Evolutionary conservation across 345 rosid species (phyloP).

Genomic region (Boechera retrofracta): DNA sequence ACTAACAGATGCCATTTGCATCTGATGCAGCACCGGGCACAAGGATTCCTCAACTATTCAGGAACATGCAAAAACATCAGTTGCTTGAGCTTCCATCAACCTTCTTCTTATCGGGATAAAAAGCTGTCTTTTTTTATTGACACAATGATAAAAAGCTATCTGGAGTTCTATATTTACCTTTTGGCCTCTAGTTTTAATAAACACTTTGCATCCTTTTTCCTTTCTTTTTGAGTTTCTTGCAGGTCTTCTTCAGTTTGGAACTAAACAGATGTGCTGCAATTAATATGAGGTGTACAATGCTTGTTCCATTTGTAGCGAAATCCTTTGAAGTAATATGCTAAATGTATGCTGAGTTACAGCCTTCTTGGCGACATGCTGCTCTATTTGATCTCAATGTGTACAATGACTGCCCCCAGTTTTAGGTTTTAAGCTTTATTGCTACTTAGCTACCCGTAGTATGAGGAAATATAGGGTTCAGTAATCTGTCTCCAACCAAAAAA

Average conservation of each 20-base stretch:
- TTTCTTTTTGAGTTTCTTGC: conserved; percentile 26
- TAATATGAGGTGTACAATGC: conserved; percentile 33
- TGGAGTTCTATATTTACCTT: conserved; percentile 14
- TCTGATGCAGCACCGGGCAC: conserved; percentile 7
- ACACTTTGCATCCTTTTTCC: conserved; percentile 7
- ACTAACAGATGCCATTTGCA: conserved; percentile 14
- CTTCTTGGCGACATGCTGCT: background rate
- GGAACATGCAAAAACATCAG: conserved; percentile 7
- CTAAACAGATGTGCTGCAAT: conserved; percentile 27
- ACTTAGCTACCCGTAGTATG: no score
- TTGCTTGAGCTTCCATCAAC: conserved; percentile 7
- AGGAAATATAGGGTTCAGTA: no score
- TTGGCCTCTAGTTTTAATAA: conserved; percentile 13
- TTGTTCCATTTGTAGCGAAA: conserved; percentile 21
- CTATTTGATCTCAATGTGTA: background rate
- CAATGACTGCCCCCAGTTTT: no score
- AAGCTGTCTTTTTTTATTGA: no score
- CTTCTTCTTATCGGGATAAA: background rate
- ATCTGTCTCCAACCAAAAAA: no score
- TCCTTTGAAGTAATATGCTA: no score
- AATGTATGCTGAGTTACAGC: no score
- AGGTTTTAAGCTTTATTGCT: no score
- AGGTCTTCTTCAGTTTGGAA: conserved; percentile 32
- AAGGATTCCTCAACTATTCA: background rate
- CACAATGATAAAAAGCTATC: background rate